phyloP scores from a whole-genome alignment of 1,139 yeast species.

The Yamadazyma buinensis region DNA sequence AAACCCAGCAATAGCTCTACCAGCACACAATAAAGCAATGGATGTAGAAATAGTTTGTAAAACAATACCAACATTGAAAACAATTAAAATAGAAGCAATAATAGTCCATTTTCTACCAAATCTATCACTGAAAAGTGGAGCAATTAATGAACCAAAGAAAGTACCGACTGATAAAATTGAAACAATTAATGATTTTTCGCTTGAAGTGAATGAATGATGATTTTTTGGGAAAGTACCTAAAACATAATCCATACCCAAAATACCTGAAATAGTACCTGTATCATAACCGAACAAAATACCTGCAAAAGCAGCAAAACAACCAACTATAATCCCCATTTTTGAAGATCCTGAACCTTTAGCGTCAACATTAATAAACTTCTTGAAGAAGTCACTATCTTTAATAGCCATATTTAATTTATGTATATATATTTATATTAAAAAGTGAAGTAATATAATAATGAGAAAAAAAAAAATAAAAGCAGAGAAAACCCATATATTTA shows the following conservation, averaged over 20 bases:
- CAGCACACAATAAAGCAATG: slow-evolving; percentile 35
- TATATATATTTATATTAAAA: too few relatives aligned
- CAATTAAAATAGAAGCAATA: slow-evolving; percentile 44
- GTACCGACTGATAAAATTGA: slow-evolving; percentile 69
- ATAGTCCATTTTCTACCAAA: slow-evolving; percentile 51
- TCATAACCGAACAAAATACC: slow-evolving; percentile 72
- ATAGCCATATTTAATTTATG: too few relatives aligned
- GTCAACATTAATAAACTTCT: slow-evolving; percentile 31
- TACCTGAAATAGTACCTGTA: slow-evolving; percentile 76
- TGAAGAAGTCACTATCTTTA: slow-evolving; percentile 27
- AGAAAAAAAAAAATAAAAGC: not conserved
- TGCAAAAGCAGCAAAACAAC: slow-evolving; percentile 55
- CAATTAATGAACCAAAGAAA: slow-evolving; percentile 59
- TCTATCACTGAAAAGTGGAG: slow-evolving; percentile 52
- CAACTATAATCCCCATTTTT: slow-evolving; percentile 40
- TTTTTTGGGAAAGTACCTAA: slow-evolving; percentile 40
- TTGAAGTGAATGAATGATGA: slow-evolving; percentile 35
- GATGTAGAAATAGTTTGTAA: slow-evolving; percentile 53
- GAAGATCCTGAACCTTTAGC: slow-evolving; percentile 47
- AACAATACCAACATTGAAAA: slow-evolving; percentile 56
- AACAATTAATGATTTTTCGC: slow-evolving; percentile 59
- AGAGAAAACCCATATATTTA: not conserved
- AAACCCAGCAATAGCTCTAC: slow-evolving; percentile 61
- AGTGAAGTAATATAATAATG: slow-evolving; percentile 19
- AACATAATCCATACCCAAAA: slow-evolving; percentile 66